Evolutionary conservation across 345 rosid species (phyloP), one percentile per base, ranked within the genome.

Genomic region (Mallotus nudiflorus): DNA sequence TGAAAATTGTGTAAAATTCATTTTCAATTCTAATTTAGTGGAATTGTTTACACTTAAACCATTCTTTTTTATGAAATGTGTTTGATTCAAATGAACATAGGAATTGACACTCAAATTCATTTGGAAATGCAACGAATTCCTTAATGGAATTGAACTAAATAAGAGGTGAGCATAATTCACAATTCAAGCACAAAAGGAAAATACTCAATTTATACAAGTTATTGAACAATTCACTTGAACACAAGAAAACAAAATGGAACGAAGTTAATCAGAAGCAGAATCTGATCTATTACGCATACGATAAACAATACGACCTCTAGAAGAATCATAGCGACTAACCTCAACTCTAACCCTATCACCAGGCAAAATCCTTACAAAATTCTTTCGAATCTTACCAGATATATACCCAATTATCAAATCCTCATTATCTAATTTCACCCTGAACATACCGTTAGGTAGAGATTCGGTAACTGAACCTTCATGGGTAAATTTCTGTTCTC

Each of bases 311-410:
- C 97, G 94, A 4, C 96, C 98, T 62, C 90, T 84, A 4, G 91
- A 81, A 0, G 89, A 78, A 82, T 91, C 97, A 72, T 91, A 94
- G 14, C 91, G 87, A 81, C 96, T 90, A 54, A 94, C 82, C 76
- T 94, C 98, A 12, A 91, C 89, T 71, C 72, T 86, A 3, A 94
- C 98, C 75, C 88, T 90, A 65, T 91, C 98, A 0, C 97, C 97
- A 1, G 98, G 98, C 65, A 94, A 76, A 27, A 94, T 90, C 28
- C 96, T 77, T 1, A 91, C 86, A 70, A 85, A 88, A n/a, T 90
- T 94, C 84, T 90, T 85, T 75, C 97, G 74, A 13, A 94, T 94
- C 84, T 85, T 91, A 31, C 98, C 98, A 19, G 97, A 91, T 55
- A 88, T 86, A 44, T 94, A 91, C n/a, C 97, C 98, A 19, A 94